Evolutionary conservation across 2,329 filamentous ascomycete species (phyloP).

Genomic region (Calonectria crousiana): DNA sequence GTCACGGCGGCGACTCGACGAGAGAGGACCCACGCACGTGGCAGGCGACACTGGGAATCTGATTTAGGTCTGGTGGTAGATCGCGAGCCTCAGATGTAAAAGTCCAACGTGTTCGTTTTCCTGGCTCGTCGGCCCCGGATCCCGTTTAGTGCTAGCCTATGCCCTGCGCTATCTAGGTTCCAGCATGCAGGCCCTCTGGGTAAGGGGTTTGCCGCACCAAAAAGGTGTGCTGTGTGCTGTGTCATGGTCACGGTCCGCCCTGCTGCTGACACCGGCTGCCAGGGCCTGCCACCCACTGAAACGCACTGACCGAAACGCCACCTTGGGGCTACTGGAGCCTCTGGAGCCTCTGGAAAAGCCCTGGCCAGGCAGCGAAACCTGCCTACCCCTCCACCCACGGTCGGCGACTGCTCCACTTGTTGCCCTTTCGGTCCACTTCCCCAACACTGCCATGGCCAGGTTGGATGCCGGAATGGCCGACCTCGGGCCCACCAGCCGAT

Average conservation of each 20-base stretch:
- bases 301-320: conserved; percentile 2
- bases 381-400: not conserved
- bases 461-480: conserved; percentile 20
- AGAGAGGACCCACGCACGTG: conserved; percentile 48
- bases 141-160: conserved; percentile 20
- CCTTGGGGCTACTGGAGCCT: not conserved
- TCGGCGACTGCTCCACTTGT: conserved; percentile 9
- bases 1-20: conserved; percentile 43
- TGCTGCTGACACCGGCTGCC: conserved; percentile 3
- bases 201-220: conserved; percentile 17
- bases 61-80: conserved; percentile 19
- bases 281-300: conserved; percentile 14
- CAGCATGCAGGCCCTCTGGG: conserved; percentile 16
- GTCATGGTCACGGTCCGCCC: not conserved
- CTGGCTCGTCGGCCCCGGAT: conserved; percentile 34
- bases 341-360: not conserved
- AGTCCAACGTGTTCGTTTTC: conserved; percentile 49
- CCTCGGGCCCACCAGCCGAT: conserved; percentile 12
- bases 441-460: conserved; percentile 18
- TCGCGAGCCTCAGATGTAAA: conserved; percentile 34
- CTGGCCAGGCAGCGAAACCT: not conserved
- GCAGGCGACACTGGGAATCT: conserved; percentile 33
- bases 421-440: conserved; percentile 14
- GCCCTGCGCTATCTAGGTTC: conserved; percentile 4
- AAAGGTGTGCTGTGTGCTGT: not conserved